Evolutionary conservation across 306 rosid genomes (phyloP).

Genomic region (Canavalia ensiformis): DNA sequence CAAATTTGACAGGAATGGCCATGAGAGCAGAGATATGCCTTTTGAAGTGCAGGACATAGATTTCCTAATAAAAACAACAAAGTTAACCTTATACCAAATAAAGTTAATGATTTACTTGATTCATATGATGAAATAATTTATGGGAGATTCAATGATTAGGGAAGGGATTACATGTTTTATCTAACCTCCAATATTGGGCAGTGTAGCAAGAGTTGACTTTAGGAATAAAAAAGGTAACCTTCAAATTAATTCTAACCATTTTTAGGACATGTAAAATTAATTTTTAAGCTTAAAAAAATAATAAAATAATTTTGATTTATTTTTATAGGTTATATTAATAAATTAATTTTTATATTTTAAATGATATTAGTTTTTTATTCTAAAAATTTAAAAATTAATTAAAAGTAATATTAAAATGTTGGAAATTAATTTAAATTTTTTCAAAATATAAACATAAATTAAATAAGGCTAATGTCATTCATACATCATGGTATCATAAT

Average conservation of each 20-base stretch:
- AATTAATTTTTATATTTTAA: too few relatives aligned
- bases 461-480: not conserved
- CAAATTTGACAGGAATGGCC: conserved; percentile 5
- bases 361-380: too few relatives aligned
- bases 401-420: too few relatives aligned
- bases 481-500: not conserved
- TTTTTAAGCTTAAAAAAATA: too few relatives aligned
- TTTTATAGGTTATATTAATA: too few relatives aligned
- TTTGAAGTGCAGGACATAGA: not conserved
- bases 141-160: not conserved
- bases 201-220: not conserved
- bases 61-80: not conserved
- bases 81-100: not conserved
- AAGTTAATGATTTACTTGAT: conserved; percentile 10
- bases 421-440: too few relatives aligned
- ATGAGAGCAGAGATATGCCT: conserved; percentile 4
- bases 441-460: not conserved
- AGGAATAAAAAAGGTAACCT: not conserved
- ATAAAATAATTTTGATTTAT: too few relatives aligned
- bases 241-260: too few relatives aligned
- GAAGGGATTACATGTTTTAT: not conserved
- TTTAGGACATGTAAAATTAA: too few relatives aligned
- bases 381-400: too few relatives aligned
- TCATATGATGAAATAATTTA: not conserved
- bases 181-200: not conserved